A percentile compares a stretch with the other conserved stretches of the same genome.
These are phyloP conservation scores for Escovopsis weberi DNA, from an alignment of 2,329 filamentous ascomycete species.

Conservation along the genomic window DNA sequence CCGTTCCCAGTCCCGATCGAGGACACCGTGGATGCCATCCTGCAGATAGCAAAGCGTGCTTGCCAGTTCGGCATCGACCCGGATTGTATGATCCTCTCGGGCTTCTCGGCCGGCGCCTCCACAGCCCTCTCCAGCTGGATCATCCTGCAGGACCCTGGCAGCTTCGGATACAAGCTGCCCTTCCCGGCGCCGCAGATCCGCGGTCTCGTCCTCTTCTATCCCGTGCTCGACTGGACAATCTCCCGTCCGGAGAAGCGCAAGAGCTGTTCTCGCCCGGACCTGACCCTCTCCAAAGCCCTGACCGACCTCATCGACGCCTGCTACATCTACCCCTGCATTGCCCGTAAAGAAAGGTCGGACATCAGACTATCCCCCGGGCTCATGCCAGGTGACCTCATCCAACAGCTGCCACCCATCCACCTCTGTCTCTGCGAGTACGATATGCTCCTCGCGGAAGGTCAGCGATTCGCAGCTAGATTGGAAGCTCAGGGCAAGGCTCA, in stretches of 20 bases:
- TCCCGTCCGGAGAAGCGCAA: slow-evolving; percentile 40
- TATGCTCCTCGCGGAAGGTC: slow-evolving; percentile 47
- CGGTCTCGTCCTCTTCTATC: slow-evolving; percentile 46
- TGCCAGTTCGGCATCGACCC: slow-evolving; percentile 43
- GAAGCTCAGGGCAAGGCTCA: slow-evolving; percentile 18
- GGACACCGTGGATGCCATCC: slow-evolving; percentile 47
- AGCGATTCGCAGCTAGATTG: slow-evolving; percentile 46
- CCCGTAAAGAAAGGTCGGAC: slow-evolving; percentile 30
- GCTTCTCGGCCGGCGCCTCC: slow-evolving; percentile 50
- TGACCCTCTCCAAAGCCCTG: slow-evolving; percentile 40
- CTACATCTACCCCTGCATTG: slow-evolving; percentile 40
- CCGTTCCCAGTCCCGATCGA: slow-evolving; percentile 52
- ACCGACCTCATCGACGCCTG: slow-evolving; percentile 50
- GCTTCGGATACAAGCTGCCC: slow-evolving; percentile 23
- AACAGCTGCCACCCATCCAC: slow-evolving; percentile 37
- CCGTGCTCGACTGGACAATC: slow-evolving; percentile 45
- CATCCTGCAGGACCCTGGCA: slow-evolving; percentile 28
- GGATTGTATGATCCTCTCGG: slow-evolving; percentile 40
- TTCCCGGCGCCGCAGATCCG: slow-evolving; percentile 31
- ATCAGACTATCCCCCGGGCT: slow-evolving; percentile 44
- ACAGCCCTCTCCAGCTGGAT: slow-evolving; percentile 35
- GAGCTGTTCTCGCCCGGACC: slow-evolving; percentile 39
- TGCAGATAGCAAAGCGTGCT: slow-evolving; percentile 44
- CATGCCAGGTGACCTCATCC: slow-evolving; percentile 37
- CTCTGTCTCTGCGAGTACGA: slow-evolving; percentile 50